phyloP scores from a whole-genome alignment of 2,329 filamentous ascomycete species.

The Xylariomycetidae sp. region DNA sequence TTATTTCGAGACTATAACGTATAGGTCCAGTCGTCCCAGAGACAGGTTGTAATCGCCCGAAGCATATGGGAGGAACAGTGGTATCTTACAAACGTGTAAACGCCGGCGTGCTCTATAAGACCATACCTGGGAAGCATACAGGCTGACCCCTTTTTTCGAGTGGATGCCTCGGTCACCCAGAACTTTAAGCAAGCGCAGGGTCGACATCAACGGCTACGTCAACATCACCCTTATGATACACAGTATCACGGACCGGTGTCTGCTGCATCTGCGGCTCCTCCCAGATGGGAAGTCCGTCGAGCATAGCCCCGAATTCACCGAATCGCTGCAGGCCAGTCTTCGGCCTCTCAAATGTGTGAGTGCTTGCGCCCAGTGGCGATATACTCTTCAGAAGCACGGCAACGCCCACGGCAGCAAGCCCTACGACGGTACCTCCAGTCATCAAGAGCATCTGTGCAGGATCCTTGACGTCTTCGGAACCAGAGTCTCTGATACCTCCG shows the following conservation, averaged over 20 bases:
- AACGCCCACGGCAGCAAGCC: conserved; percentile 28
- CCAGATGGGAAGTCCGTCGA: conserved; percentile 25
- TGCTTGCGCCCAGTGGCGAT: conserved; percentile 38
- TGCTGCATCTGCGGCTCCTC: conserved; percentile 6
- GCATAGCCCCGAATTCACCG: conserved; percentile 41
- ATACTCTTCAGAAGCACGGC: conserved; percentile 34
- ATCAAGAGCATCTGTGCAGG: conserved; percentile 25
- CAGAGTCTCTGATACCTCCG: conserved; percentile 21
- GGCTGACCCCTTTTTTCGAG: too few species aligned
- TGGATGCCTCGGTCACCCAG: too few species aligned
- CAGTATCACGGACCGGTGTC: conserved; percentile 5
- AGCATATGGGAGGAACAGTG: too few species aligned
- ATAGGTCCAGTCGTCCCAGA: too few species aligned
- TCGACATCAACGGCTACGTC: conserved; percentile 8
- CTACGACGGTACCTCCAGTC: conserved; percentile 31
- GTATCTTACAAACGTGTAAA: too few species aligned
- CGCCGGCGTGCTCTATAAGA: too few species aligned
- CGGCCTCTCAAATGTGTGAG: conserved; percentile 36
- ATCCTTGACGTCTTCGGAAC: conserved; percentile 18
- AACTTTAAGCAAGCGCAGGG: too few species aligned
- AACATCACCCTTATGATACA: conserved; percentile 6
- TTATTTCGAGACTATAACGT: too few species aligned
- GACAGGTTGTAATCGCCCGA: too few species aligned
- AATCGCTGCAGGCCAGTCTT: conserved; percentile 32
- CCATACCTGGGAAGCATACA: too few species aligned